Conservation (phyloP, 2,329 filamentous ascomycete genomes). For the Leptographium wingfieldii region DNA sequence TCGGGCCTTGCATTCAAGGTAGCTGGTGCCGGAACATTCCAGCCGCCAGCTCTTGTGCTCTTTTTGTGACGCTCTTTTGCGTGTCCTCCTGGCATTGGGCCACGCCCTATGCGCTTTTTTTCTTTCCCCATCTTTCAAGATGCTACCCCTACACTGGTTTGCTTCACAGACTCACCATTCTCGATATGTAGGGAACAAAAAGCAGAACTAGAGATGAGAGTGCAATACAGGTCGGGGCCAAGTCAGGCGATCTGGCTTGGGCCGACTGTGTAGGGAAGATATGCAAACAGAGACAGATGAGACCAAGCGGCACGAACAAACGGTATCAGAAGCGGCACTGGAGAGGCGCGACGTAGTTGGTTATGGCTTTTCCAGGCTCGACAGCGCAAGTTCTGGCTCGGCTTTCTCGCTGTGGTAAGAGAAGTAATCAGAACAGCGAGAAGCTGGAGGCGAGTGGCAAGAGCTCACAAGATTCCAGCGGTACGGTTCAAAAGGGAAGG, state of each 20-base stretch:
- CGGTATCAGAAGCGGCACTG: neutral
- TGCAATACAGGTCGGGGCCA: neutral
- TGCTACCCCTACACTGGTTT: neutral
- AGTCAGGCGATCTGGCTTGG: neutral
- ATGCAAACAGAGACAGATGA: neutral
- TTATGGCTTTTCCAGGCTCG: neutral
- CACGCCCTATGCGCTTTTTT: neutral
- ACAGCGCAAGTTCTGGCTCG: neutral
- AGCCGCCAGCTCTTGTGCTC: neutral
- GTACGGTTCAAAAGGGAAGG: neutral
- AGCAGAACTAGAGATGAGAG: neutral
- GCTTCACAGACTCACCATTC: neutral
- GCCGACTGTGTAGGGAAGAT: neutral
- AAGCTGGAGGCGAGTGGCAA: neutral
- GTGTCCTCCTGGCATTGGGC: neutral
- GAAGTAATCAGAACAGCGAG: neutral
- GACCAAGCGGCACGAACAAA: neutral
- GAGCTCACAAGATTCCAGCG: neutral
- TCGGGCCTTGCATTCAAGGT: conserved; percentile 18
- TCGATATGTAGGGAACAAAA: neutral
- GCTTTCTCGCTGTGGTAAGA: neutral
- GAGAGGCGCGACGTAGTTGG: neutral
- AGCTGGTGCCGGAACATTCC: neutral
- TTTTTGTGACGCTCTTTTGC: neutral
- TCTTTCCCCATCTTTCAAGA: neutral